Base-by-base conservation (phyloP, 208 protist genomes). In the Wallacemonas sp. region DNA sequence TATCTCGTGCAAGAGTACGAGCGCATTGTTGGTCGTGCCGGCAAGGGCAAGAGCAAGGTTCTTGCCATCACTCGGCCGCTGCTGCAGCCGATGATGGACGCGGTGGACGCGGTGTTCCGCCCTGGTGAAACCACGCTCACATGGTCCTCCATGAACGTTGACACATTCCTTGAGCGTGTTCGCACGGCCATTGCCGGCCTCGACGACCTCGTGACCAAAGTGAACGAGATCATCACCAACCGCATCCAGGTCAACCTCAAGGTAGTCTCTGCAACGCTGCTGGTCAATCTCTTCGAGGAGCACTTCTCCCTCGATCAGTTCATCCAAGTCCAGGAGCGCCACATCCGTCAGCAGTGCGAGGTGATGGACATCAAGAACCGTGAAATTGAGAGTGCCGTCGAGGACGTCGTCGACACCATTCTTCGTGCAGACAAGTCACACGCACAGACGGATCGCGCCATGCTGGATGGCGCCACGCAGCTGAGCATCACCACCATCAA, bases 121-220 rank as follows among this genome's bases (percentile, higher is more conserved):
- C 63, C 80, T 1, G 80, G 80, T 53, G 94, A 97, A 55, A 95
- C 94, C 19, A 95, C 84, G 17, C 91, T 98, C 38, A 98, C 94
- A 34, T 98, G 97, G 96, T 95, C 86, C 6, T 98, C 97, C 19
- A 97, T 98, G 94, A 98, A 97, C 75, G 94, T 99, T 17, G 93
- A 97, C 67, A 78, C 82, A 15, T 99, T 97, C 82, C 72, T 98
- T 12, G 72, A 89, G 66, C 75, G 86, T 17, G 88, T 98, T 21
- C 88, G 95, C 42, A 79, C 72, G 62, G 90, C 75, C 30, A 85
- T 98, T 64, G 62, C 65, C 45, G 65, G 82, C 45, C 82, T 93
- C 9, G 87, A 93, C 46, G 72, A 71, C 41, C 62, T 90, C 2
- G 88, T 91, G n/a, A 84, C 84, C 26, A 94, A 97, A 70, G 86